A percentile compares a stretch with the other conserved stretches of the same genome.
These are phyloP conservation scores for Penicillium sumatraense DNA, from an alignment of 2,329 filamentous ascomycete genomes.

Conservation along the genomic window DNA sequence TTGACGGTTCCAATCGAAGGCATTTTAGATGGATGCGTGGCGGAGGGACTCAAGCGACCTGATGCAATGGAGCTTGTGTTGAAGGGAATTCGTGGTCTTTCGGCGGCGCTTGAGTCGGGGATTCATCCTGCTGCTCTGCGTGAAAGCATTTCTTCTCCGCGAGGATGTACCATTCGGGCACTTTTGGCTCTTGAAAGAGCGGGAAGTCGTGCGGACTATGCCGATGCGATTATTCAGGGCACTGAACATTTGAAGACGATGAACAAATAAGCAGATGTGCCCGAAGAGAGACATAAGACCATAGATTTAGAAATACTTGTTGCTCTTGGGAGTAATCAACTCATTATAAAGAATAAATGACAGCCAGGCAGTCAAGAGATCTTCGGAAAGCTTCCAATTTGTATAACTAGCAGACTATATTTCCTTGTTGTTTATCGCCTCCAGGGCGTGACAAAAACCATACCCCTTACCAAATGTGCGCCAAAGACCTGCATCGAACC, in stretches of 20 bases:
- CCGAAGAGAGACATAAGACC: neutral
- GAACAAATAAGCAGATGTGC: conserved; percentile 11
- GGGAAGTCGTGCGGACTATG: conserved; percentile 58
- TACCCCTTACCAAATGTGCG: neutral
- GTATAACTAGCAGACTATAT: neutral
- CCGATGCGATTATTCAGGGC: conserved; percentile 53
- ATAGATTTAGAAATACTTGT: neutral
- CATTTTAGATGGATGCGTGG: conserved; percentile 64
- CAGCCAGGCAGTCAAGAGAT: neutral
- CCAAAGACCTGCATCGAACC: neutral
- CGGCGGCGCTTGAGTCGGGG: conserved; percentile 60
- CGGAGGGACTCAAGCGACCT: conserved; percentile 63
- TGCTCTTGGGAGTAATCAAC: neutral
- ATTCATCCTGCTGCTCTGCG: conserved; percentile 65
- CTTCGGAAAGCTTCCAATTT: no score
- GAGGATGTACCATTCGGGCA: conserved; percentile 66
- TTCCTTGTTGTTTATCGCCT: neutral
- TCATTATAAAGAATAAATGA: neutral
- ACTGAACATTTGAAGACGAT: conserved; percentile 32
- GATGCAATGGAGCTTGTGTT: conserved; percentile 67
- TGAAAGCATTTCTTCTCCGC: conserved; percentile 66
- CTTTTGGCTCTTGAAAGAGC: conserved; percentile 64
- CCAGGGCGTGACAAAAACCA: neutral
- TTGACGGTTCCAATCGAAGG: conserved; percentile 64
- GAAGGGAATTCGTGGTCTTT: conserved; percentile 63